Evolutionary conservation across 345 rosid genomes (phyloP).

Genomic region (Eucalyptus curtisii): DNA sequence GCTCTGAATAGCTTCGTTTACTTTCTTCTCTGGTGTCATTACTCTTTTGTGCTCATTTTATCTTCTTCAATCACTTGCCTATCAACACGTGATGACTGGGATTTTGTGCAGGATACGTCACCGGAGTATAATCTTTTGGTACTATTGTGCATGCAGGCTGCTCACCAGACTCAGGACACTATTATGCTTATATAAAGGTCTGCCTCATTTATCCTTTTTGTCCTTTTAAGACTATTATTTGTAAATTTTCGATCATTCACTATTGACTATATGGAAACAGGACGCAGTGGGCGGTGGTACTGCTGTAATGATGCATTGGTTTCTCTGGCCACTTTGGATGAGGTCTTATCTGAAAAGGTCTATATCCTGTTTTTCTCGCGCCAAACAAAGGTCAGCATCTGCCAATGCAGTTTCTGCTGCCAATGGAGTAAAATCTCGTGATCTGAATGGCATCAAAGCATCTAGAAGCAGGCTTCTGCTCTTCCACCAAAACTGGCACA

Average conservation of each 20-base stretch:
- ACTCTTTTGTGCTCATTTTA: neutral
- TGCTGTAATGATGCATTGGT: constrained; percentile 85
- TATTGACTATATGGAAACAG: constrained; percentile 9
- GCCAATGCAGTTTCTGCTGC: constrained; percentile 13
- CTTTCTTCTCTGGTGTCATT: neutral
- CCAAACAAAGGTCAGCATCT: constrained; percentile 51
- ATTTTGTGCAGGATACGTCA: constrained; percentile 55
- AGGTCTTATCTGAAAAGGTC: constrained; percentile 88
- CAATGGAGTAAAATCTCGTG: constrained; percentile 44
- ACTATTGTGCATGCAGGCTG: constrained; percentile 90
- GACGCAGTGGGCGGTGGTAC: constrained; percentile 91
- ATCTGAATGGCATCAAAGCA: constrained; percentile 39
- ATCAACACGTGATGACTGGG: neutral
- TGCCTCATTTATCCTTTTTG: neutral
- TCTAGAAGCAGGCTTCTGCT: constrained; percentile 19
- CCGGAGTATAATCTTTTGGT: constrained; percentile 89
- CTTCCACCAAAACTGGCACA: constrained; percentile 18
- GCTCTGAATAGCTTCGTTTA: neutral
- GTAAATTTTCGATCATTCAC: constrained; percentile 2
- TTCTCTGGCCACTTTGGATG: constrained; percentile 62
- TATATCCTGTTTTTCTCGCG: constrained; percentile 87
- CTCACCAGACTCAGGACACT: constrained; percentile 94
- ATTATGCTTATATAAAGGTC: constrained; percentile 95
- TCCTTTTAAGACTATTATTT: neutral
- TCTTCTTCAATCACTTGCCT: neutral